Conservation (phyloP, 2,329 filamentous ascomycete species). For the Chaetomium sp. region DNA sequence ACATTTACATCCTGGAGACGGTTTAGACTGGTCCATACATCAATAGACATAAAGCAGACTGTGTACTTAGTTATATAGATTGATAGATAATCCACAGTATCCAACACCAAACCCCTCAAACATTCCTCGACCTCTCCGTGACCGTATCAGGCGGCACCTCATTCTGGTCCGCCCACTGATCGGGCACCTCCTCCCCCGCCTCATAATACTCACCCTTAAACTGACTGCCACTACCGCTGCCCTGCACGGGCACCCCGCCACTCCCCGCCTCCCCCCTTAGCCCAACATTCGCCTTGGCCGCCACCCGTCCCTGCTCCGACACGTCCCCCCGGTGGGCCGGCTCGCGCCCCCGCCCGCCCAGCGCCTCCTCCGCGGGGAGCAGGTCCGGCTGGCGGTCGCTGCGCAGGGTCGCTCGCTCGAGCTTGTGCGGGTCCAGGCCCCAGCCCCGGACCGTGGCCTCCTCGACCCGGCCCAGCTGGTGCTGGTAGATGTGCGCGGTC, state of each 20-base stretch:
- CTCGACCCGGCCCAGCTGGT: constrained; percentile 24
- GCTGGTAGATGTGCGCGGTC: constrained; percentile 29
- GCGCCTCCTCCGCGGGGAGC: constrained; percentile 29
- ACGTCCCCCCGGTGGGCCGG: constrained; percentile 35
- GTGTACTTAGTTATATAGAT: constrained; percentile 3
- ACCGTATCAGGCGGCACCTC: constrained; percentile 47
- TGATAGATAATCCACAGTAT: constrained; percentile 11
- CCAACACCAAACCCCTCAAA: neutral
- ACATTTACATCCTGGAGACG: neutral
- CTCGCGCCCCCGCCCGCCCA: constrained; percentile 31
- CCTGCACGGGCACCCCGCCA: constrained; percentile 32
- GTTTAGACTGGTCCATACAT: neutral
- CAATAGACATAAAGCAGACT: neutral
- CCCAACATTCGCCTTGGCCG: constrained; percentile 45
- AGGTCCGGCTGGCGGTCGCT: constrained; percentile 18
- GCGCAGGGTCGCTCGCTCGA: constrained; percentile 10
- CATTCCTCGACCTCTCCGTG: constrained; percentile 37
- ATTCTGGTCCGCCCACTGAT: constrained; percentile 47
- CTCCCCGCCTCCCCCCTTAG: constrained; percentile 35
- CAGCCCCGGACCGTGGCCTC: constrained; percentile 23
- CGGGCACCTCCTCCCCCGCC: constrained; percentile 46
- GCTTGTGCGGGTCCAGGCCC: constrained; percentile 20
- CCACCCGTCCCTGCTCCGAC: constrained; percentile 42
- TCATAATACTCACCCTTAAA: constrained; percentile 49
- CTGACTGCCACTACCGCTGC: constrained; percentile 41